A percentile compares a stretch with the other conserved stretches of the same genome.
Conservation (phyloP, 495 filamentous ascomycete species). For the Staphylotrichum tortipilum region DNA sequence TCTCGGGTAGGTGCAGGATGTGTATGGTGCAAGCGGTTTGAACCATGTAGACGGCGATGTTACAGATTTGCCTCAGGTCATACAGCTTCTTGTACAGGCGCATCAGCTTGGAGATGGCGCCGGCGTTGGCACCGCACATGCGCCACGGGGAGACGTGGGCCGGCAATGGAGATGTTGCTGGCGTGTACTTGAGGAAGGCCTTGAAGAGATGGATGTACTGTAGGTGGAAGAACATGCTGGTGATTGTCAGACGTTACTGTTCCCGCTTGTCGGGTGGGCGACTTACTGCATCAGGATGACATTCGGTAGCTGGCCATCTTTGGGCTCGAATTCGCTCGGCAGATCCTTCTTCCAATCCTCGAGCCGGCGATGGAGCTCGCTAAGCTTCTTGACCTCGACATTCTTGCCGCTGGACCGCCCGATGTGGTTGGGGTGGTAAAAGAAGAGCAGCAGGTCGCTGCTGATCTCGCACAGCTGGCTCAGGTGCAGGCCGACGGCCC, state of each 20-base stretch:
- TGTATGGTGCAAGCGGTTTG: slow-evolving; percentile 94
- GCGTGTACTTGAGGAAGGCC: slow-evolving; percentile 87
- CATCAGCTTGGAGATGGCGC: slow-evolving; percentile 81
- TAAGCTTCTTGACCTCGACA: slow-evolving; percentile 84
- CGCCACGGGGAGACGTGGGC: slow-evolving; percentile 83
- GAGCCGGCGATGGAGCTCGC: slow-evolving; percentile 79
- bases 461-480: slow-evolving; percentile 85
- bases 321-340: slow-evolving; percentile 79
- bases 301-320: slow-evolving; percentile 79
- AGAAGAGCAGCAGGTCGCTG: slow-evolving; percentile 77
- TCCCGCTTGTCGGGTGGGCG: background rate
- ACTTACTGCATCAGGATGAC: slow-evolving; percentile 93
- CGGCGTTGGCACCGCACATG: slow-evolving; percentile 81
- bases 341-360: slow-evolving; percentile 86
- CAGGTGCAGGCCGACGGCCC: slow-evolving; percentile 75
- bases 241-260: background rate
- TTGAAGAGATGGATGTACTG: slow-evolving; percentile 96
- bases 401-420: slow-evolving; percentile 49
- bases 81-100: slow-evolving; percentile 89
- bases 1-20: slow-evolving; percentile 84
- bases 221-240: slow-evolving; percentile 92
- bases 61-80: slow-evolving; percentile 85
- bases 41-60: slow-evolving; percentile 89
- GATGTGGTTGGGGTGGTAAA: slow-evolving; percentile 73
- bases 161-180: slow-evolving; percentile 70